phyloP scores from a whole-genome alignment of 148 eudicot species.

The Heliamphora exappendiculata region DNA sequence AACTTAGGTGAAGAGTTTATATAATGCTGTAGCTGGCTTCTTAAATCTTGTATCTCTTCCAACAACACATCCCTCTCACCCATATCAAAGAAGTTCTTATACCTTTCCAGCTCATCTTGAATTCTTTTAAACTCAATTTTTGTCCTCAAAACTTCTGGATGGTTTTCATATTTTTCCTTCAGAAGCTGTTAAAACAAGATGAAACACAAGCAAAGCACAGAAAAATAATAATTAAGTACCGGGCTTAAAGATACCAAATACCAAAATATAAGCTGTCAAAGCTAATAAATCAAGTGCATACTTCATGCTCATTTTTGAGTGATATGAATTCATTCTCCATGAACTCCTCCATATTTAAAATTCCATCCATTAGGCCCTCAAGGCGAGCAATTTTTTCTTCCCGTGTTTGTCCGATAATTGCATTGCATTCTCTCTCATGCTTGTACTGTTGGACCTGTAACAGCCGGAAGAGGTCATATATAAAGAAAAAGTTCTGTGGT shows the following conservation, averaged over 20 bases:
- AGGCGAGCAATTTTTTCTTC: conserved; percentile 93
- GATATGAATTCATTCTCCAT: conserved; percentile 69
- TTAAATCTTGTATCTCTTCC: conserved; percentile 89
- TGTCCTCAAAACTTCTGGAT: conserved; percentile 77
- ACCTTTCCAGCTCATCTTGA: conserved; percentile 72
- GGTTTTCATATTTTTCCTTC: conserved; percentile 80
- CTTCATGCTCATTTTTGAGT: conserved; percentile 78
- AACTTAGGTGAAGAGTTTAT: conserved; percentile 49
- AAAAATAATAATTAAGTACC: not conserved
- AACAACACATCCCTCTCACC: conserved; percentile 85
- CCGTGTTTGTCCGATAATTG: conserved; percentile 73
- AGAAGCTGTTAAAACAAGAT: conserved; percentile 43
- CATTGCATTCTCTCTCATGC: conserved; percentile 95
- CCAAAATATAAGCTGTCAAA: not conserved
- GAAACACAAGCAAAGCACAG: not conserved
- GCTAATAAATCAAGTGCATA: conserved; percentile 14
- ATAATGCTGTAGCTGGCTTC: conserved; percentile 70
- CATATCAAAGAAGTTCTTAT: conserved; percentile 76
- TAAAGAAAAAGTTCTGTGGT: not conserved
- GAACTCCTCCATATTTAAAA: conserved; percentile 76
- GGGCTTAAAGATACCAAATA: not conserved
- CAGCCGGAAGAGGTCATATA: conserved; percentile 11
- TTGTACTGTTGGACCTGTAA: conserved; percentile 92
- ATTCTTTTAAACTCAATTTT: conserved; percentile 64
- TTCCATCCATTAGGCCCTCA: conserved; percentile 95